A percentile compares a stretch with the other conserved stretches of the same genome.
Conservation (phyloP, 2,329 filamentous ascomycete species). For the Westerdykella ornata region DNA sequence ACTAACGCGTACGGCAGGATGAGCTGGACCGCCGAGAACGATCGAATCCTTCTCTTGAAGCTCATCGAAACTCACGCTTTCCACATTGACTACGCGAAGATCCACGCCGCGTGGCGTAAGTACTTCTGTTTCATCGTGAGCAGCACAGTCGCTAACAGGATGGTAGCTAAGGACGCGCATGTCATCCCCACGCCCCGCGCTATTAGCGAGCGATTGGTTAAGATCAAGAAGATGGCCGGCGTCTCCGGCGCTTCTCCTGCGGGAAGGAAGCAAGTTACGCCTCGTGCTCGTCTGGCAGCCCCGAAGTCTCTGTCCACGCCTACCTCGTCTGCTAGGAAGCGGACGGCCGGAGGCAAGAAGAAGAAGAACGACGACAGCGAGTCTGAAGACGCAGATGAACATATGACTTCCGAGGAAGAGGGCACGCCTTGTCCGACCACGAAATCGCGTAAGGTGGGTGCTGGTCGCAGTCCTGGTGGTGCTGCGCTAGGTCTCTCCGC, state of each 20-base stretch:
- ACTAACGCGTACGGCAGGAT: slow-evolving; percentile 1
- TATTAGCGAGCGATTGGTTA: slow-evolving; percentile 14
- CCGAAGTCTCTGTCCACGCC: slow-evolving; percentile 4
- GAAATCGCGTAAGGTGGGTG: slow-evolving; percentile 12
- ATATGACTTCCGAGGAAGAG: too few species aligned
- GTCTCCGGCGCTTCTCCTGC: not conserved
- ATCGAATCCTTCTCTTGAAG: slow-evolving; percentile 14
- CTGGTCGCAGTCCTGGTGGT: slow-evolving; percentile 10
- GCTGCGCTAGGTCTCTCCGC: too few species aligned
- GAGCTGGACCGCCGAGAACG: slow-evolving; percentile 15
- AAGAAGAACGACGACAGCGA: too few species aligned
- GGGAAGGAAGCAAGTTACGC: not conserved
- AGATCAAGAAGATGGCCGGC: slow-evolving; percentile 7
- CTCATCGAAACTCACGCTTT: slow-evolving; percentile 16
- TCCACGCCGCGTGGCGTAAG: slow-evolving; percentile 17
- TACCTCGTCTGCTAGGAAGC: slow-evolving; percentile 10
- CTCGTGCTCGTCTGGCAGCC: not conserved
- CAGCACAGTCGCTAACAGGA: not conserved
- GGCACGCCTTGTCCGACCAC: slow-evolving; percentile 14
- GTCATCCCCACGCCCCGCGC: slow-evolving; percentile 10
- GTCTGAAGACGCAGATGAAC: too few species aligned
- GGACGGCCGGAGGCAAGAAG: slow-evolving; percentile 1
- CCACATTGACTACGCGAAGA: slow-evolving; percentile 8
- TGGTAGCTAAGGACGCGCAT: slow-evolving; percentile 6
- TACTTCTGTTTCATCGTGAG: too few species aligned